Evolutionary conservation across 2,329 filamentous ascomycete genomes (phyloP), one percentile per base, ranked within the genome.

Genomic region (Aspergillus latus): DNA sequence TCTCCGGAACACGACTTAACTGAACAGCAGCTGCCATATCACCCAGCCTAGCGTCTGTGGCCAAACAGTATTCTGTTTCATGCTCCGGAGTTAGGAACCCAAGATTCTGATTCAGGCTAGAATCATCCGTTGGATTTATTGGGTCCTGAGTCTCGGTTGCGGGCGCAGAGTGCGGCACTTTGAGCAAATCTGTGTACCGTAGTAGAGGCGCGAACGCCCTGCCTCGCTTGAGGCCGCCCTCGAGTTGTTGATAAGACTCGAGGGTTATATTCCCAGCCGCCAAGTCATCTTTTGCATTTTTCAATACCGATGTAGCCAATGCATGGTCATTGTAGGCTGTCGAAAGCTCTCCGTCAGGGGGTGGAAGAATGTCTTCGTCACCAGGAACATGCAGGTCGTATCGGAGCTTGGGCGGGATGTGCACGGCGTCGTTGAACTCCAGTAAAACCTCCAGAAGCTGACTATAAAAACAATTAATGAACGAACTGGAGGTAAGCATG

Each of bases 371-470:
- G 52, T 79, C 73, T 6, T 82, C 72, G 49, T 76, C 68, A 45
- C 66, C 69, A 2, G 73, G 68, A 36, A 72, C 65, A 55, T 78
- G 80, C 56, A 97, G 77, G 67, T 93, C 87, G 76, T 91, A 88
- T 65, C 89, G 88, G 66, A 88, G 85, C 56, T 87, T 82, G 29
- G 85, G 78, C 9, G 90, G 86, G 44, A 97, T 86, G 70, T 94
- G 89, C 16, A 88, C 80, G 43, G 86, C 89, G 50, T 89, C 86
- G 76, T 99, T 99, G 76, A 97, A 83, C 68, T 97, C 92, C 59
- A 96, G 82, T 34, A 97, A 84, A 10, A 97, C 78, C 66, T 97
- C 93, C 52, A 97, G 84, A 34, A 97, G 78, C 72, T 92, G 92
- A 73, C 92, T 97, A 13, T 13, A 66, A 45, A 66, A 9, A 32